These are phyloP conservation scores for Meyerozyma sp. DNA, from an alignment of 1,139 yeast genomes.

Conservation along the genomic window DNA sequence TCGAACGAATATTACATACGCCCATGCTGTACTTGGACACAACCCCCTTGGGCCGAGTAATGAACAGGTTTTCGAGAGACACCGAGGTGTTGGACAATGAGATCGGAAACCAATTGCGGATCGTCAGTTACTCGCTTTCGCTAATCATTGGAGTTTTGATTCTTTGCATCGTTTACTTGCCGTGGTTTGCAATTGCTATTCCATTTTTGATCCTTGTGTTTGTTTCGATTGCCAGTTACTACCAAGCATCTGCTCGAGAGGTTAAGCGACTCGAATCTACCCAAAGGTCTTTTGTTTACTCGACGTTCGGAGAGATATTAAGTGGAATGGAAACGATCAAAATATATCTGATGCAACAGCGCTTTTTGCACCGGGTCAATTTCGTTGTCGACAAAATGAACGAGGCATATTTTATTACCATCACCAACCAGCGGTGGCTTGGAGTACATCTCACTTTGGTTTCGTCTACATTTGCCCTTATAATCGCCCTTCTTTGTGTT, in stretches of 20 bases:
- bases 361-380: background rate
- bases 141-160: constrained; percentile 4
- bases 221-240: constrained; percentile 1
- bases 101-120: background rate
- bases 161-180: constrained; percentile 7
- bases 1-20: constrained; percentile 1
- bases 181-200: constrained; percentile 5
- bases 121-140: constrained; percentile 2
- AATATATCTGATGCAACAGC: background rate
- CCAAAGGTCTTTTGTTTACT: constrained; percentile 2
- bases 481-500: background rate
- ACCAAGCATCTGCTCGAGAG: constrained; percentile 5
- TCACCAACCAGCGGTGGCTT: constrained; percentile 4
- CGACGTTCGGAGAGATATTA: constrained; percentile 2
- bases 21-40: constrained; percentile 5
- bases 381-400: constrained; percentile 2
- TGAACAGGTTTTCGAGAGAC: constrained; percentile 5
- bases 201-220: constrained; percentile 2
- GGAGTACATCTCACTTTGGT: background rate
- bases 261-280: constrained; percentile 3
- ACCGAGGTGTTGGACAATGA: constrained; percentile 5
- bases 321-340: constrained; percentile 4
- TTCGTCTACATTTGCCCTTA: background rate
- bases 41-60: constrained; percentile 5
- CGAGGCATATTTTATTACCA: constrained; percentile 2